Evolutionary conservation across 176 grass and related monocot species (phyloP).

Genomic region (Canna indica): DNA sequence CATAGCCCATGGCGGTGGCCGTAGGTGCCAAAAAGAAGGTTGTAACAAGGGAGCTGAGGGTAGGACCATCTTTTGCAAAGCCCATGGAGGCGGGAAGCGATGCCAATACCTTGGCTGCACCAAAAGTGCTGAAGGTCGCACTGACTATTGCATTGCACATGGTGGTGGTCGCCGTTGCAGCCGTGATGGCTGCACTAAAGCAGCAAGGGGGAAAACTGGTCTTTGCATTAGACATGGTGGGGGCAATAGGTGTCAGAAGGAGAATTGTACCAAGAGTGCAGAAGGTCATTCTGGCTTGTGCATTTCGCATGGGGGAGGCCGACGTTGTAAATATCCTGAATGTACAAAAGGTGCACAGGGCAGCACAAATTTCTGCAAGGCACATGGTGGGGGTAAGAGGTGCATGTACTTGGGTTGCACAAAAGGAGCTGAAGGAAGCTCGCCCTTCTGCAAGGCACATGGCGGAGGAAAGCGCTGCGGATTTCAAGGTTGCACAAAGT

Average conservation of each 20-base stretch:
- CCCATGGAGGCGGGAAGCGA: conserved; percentile 39
- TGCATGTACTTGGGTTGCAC: conserved; percentile 27
- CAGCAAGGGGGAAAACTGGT: conserved; percentile 45
- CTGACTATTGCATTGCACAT: conserved; percentile 40
- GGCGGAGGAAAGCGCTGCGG: conserved; percentile 43
- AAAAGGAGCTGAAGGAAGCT: conserved; percentile 44
- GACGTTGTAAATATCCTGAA: conserved; percentile 31
- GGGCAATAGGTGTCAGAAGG: conserved; percentile 42
- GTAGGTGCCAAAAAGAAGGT: conserved; percentile 41
- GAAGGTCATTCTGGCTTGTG: conserved; percentile 41
- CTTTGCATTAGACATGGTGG: conserved; percentile 47
- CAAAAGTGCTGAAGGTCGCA: conserved; percentile 39
- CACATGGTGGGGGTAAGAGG: conserved; percentile 49
- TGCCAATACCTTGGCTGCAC: conserved; percentile 42
- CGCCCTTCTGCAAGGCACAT: conserved; percentile 36
- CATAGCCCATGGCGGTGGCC: conserved; percentile 73
- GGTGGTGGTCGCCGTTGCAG: conserved; percentile 42
- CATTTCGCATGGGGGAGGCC: conserved; percentile 42
- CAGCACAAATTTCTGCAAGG: conserved; percentile 38
- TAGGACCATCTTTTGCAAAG: conserved; percentile 42
- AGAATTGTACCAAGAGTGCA: conserved; percentile 40
- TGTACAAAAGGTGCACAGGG: conserved; percentile 48
- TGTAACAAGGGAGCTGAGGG: conserved; percentile 38
- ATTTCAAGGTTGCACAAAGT: conserved; percentile 34
- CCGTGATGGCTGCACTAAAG: conserved; percentile 31